A percentile compares a stretch with the other conserved stretches of the same genome.
Conservation (phyloP, 805 yeast species). For the Teunomyces barrocoloradensis region DNA sequence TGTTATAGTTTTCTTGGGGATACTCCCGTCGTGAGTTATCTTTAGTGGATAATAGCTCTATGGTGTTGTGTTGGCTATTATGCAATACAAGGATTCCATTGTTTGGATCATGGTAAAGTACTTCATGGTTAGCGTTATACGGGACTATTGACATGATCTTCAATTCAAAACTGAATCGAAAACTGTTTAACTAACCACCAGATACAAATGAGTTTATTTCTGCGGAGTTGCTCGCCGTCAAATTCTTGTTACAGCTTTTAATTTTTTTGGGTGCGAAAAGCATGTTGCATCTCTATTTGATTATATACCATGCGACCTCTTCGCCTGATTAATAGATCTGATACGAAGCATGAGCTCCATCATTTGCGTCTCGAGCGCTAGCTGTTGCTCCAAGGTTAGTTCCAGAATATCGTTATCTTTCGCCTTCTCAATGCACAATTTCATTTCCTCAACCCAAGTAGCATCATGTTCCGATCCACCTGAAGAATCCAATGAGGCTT, state of each 20-base stretch:
- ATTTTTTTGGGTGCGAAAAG: background rate
- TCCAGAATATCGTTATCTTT: slow-evolving; percentile 14
- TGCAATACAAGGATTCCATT: slow-evolving; percentile 35
- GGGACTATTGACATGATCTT: slow-evolving; percentile 38
- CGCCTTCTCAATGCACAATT: background rate
- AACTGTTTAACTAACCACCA: background rate
- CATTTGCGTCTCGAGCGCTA: slow-evolving; percentile 31
- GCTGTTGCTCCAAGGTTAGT: slow-evolving; percentile 16
- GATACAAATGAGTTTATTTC: background rate
- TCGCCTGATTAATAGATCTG: slow-evolving; percentile 13
- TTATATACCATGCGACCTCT: background rate
- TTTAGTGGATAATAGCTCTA: slow-evolving; percentile 19
- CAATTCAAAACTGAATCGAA: background rate
- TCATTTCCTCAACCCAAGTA: background rate
- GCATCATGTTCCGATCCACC: background rate
- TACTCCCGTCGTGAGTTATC: background rate
- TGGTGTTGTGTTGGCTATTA: slow-evolving; percentile 29
- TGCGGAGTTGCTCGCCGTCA: background rate
- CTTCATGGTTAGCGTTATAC: slow-evolving; percentile 27
- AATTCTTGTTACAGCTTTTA: background rate
- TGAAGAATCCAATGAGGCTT: background rate
- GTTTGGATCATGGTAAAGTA: slow-evolving; percentile 36
- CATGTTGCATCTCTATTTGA: background rate
- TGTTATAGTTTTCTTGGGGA: background rate
- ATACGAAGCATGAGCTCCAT: slow-evolving; percentile 34